Percentiles rank a stretch among this genome's conserved stretches.
These are phyloP conservation scores for Nadsonia commutata DNA, from an alignment of 1,139 yeast species.

Conservation along the genomic window DNA sequence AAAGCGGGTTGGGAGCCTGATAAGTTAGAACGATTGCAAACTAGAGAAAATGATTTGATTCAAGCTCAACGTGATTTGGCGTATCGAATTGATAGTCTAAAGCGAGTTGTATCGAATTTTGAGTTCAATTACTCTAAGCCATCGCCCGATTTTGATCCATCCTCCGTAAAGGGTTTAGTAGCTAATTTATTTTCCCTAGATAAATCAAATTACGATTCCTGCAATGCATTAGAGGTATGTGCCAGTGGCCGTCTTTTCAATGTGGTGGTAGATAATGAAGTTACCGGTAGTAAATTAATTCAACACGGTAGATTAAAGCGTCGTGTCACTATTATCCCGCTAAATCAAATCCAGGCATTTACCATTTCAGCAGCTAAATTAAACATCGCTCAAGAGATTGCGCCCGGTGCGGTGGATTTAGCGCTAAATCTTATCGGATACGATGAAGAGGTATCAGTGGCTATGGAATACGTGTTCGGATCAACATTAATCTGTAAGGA, in stretches of 20 bases:
- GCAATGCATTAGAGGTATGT: slow-evolving; percentile 81
- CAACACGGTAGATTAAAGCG: slow-evolving; percentile 66
- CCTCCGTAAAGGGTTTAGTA: slow-evolving; percentile 71
- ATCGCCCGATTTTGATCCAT: slow-evolving; percentile 37
- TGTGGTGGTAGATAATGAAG: slow-evolving; percentile 81
- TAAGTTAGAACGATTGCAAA: slow-evolving; percentile 32
- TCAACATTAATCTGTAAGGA: slow-evolving; percentile 72
- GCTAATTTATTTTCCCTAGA: slow-evolving; percentile 67
- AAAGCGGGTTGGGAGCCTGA: slow-evolving; percentile 48
- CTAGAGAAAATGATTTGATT: slow-evolving; percentile 18
- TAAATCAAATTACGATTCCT: slow-evolving; percentile 42
- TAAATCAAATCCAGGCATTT: slow-evolving; percentile 64
- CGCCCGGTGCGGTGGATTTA: slow-evolving; percentile 76
- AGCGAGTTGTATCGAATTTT: slow-evolving; percentile 53
- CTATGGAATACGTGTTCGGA: slow-evolving; percentile 91
- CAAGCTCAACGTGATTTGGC: slow-evolving; percentile 30
- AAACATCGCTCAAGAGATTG: slow-evolving; percentile 44
- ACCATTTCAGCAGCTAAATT: slow-evolving; percentile 21
- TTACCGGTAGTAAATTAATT: slow-evolving; percentile 65
- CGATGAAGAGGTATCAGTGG: slow-evolving; percentile 53
- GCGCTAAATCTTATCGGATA: slow-evolving; percentile 72
- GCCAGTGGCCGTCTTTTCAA: slow-evolving; percentile 88
- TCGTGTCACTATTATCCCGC: slow-evolving; percentile 83
- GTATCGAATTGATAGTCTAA: slow-evolving; percentile 40
- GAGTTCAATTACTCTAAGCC: slow-evolving; percentile 68